Conservation (phyloP, 768 basidiomycete genomes). For the Podaxis sp. region DNA sequence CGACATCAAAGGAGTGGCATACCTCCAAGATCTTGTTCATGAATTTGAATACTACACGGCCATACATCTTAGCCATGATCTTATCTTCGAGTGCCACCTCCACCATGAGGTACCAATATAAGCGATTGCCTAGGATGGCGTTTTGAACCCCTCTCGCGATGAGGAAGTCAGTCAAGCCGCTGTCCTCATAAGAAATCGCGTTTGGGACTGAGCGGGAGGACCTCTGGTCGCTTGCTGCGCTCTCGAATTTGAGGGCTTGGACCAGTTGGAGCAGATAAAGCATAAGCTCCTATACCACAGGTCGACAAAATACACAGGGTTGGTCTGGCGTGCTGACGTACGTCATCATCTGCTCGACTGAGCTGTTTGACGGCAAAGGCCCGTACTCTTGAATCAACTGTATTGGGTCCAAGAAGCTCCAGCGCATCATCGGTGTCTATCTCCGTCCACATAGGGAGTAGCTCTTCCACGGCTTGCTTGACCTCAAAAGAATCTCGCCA, state of each 20-base stretch:
- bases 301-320: neutral
- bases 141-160: conserved; percentile 84
- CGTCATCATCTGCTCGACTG: conserved; percentile 91
- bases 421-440: conserved; percentile 96
- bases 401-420: conserved; percentile 88
- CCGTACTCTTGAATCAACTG: conserved; percentile 87
- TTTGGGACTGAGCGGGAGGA: conserved; percentile 71
- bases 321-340: conserved; percentile 32
- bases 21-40: conserved; percentile 89
- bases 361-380: conserved; percentile 94
- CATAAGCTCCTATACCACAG: conserved; percentile 70
- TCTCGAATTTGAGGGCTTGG: conserved; percentile 97
- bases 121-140: conserved; percentile 80
- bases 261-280: conserved; percentile 94
- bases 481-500: conserved; percentile 97
- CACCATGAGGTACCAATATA: conserved; percentile 98
- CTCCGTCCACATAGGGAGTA: conserved; percentile 95
- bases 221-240: conserved; percentile 71
- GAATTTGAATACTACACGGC: conserved; percentile 86
- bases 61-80: conserved; percentile 90
- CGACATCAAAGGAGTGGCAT: conserved; percentile 15
- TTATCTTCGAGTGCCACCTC: conserved; percentile 89
- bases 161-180: conserved; percentile 90
- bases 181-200: conserved; percentile 86
- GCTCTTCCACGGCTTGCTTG: conserved; percentile 95